These are phyloP conservation scores for Chaetomiaceae sp. DNA, from an alignment of 2,329 filamentous ascomycete species.

Conservation along the genomic window DNA sequence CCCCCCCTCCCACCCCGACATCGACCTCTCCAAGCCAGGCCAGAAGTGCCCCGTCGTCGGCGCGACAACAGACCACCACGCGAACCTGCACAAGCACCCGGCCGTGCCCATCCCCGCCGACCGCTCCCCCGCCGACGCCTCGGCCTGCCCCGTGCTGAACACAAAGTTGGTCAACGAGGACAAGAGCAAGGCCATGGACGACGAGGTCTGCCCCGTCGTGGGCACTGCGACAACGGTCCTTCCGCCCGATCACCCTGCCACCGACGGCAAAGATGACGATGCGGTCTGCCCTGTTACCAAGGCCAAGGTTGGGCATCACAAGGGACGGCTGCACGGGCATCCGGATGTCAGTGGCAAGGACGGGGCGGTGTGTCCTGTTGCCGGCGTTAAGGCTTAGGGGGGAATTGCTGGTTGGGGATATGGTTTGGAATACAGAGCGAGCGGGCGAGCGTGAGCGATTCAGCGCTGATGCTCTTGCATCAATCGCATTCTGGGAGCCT, in stretches of 20 bases:
- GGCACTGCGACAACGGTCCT: slow-evolving; percentile 40
- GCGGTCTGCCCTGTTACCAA: slow-evolving; percentile 41
- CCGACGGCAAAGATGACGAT: slow-evolving; percentile 30
- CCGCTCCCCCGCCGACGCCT: slow-evolving; percentile 33
- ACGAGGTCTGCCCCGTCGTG: slow-evolving; percentile 40
- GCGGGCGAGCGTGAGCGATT: neutral
- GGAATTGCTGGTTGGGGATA: neutral
- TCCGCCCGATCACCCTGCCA: slow-evolving; percentile 37
- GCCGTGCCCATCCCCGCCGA: slow-evolving; percentile 30
- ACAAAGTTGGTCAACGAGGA: slow-evolving; percentile 33
- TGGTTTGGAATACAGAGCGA: too few species aligned
- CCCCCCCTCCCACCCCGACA: slow-evolving; percentile 37
- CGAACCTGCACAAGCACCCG: slow-evolving; percentile 38
- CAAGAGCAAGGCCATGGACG: slow-evolving; percentile 39
- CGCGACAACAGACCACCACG: slow-evolving; percentile 40
- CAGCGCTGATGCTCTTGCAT: too few species aligned
- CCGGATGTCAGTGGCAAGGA: slow-evolving; percentile 31
- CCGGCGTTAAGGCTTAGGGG: slow-evolving; percentile 29
- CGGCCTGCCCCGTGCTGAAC: slow-evolving; percentile 36
- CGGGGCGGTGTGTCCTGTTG: slow-evolving; percentile 38
- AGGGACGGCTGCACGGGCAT: slow-evolving; percentile 37
- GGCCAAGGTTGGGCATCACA: slow-evolving; percentile 40
- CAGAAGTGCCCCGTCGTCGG: slow-evolving; percentile 40
- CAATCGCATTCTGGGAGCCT: too few species aligned
- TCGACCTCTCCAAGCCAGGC: slow-evolving; percentile 39